phyloP scores from a whole-genome alignment of 2,329 filamentous ascomycete genomes.

The Monosporascus ibericus region DNA sequence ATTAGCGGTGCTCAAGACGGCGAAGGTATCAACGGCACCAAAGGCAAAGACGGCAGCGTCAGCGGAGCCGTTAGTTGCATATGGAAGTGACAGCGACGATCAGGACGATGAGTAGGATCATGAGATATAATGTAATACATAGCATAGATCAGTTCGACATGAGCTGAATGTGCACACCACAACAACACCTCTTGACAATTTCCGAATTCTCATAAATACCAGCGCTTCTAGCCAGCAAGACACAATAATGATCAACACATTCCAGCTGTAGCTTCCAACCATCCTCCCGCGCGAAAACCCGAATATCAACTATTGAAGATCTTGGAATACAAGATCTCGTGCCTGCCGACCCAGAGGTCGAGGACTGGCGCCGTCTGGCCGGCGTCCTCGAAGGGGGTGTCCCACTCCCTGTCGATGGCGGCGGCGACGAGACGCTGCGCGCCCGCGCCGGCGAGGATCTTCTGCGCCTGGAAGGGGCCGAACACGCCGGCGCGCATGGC shows the following conservation, averaged over 20 bases:
- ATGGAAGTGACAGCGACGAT: conserved; percentile 83
- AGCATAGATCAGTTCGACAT: conserved; percentile 1
- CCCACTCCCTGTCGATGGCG: conserved; percentile 56
- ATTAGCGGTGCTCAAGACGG: conserved; percentile 66
- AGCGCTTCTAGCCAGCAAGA: no score
- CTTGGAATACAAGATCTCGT: conserved; percentile 76
- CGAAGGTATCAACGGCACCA: conserved; percentile 47
- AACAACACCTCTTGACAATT: no score
- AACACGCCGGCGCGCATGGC: conserved; percentile 72
- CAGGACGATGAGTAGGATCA: conserved; percentile 26
- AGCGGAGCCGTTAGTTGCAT: conserved; percentile 73
- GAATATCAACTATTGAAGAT: conserved; percentile 70
- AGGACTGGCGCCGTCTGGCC: conserved; percentile 71
- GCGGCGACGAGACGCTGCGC: conserved; percentile 52
- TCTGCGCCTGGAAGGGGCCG: conserved; percentile 75
- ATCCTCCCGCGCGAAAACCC: no score
- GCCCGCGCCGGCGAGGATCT: conserved; percentile 56
- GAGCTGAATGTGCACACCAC: conserved; percentile 8
- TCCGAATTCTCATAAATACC: no score
- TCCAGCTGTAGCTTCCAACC: no score
- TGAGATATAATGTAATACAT: conserved; percentile 13
- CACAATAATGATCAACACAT: no score
- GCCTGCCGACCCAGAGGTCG: conserved; percentile 78
- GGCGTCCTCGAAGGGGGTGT: conserved; percentile 55
- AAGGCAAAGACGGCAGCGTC: conserved; percentile 47